Conservation (phyloP, 2,329 filamentous ascomycete species). For the Fusarium subglutinans region DNA sequence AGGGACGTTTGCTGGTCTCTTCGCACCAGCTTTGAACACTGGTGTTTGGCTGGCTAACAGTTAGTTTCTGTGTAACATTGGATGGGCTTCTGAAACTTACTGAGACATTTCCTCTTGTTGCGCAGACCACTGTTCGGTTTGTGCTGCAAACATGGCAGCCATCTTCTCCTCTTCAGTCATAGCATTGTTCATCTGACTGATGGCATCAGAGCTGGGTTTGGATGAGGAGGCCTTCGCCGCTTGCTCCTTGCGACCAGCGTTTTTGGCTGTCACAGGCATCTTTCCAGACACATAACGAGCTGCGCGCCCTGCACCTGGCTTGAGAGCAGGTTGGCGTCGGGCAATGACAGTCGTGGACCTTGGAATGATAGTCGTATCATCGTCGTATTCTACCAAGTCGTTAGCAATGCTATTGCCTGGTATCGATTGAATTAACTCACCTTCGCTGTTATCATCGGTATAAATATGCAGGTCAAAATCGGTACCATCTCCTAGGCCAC, state of each 20-base stretch:
- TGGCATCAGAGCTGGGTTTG: conserved; percentile 66
- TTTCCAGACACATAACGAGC: conserved; percentile 96
- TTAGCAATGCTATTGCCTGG: conserved; percentile 39
- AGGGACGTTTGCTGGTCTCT: conserved; percentile 79
- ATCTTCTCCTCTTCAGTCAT: conserved; percentile 96
- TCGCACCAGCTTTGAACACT: conserved; percentile 67
- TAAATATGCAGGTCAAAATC: conserved; percentile 97
- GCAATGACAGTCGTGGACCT: conserved; percentile 94
- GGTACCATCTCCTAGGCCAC: conserved; percentile 91
- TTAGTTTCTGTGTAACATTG: conserved; percentile 44
- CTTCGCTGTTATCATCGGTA: conserved; percentile 89
- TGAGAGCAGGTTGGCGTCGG: conserved; percentile 82
- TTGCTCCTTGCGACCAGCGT: conserved; percentile 73
- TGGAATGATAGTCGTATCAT: conserved; percentile 97
- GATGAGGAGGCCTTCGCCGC: conserved; percentile 65
- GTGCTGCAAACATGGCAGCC: conserved; percentile 88
- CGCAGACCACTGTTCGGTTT: conserved; percentile 90
- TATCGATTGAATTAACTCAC: conserved; percentile 61
- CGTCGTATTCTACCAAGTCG: conserved; percentile 80
- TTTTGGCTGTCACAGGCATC: conserved; percentile 90
- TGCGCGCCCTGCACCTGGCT: conserved; percentile 87
- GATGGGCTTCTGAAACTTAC: conserved; percentile 54
- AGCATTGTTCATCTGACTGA: conserved; percentile 75
- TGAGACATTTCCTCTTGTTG: conserved; percentile 94
- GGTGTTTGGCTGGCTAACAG: conserved; percentile 64